A percentile compares a stretch with the other conserved stretches of the same genome.
Evolutionary conservation across 495 filamentous ascomycete genomes (phyloP).

Genomic region (Penicillium chermesinum): DNA sequence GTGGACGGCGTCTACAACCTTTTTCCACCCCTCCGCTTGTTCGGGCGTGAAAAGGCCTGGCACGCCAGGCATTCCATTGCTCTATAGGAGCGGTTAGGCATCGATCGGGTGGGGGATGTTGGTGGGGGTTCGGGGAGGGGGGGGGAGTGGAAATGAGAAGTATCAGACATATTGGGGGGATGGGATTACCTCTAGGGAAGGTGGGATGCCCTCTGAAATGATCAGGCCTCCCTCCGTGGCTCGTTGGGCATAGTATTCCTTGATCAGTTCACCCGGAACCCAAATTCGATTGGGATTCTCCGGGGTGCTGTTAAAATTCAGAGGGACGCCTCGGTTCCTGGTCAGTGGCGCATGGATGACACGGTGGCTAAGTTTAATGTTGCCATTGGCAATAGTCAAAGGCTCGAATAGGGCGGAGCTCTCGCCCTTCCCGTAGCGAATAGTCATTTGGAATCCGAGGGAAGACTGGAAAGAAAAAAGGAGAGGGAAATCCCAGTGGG

Average conservation of each 20-base stretch:
- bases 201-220: slow-evolving; percentile 51
- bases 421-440: slow-evolving; percentile 17
- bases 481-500: not conserved
- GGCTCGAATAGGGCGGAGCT: slow-evolving; percentile 48
- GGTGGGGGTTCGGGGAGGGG: too few species aligned
- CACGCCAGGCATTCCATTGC: slow-evolving; percentile 43
- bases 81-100: slow-evolving; percentile 13
- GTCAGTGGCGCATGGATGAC: slow-evolving; percentile 53
- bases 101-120: too few species aligned
- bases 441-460: slow-evolving; percentile 13
- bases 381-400: slow-evolving; percentile 43
- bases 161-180: too few species aligned
- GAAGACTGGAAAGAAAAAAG: not conserved
- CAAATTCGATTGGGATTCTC: slow-evolving; percentile 41
- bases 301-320: slow-evolving; percentile 35
- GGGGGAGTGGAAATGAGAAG: too few species aligned
- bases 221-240: slow-evolving; percentile 49
- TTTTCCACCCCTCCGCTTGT: slow-evolving; percentile 47
- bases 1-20: slow-evolving; percentile 27
- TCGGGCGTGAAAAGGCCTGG: slow-evolving; percentile 46
- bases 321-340: slow-evolving; percentile 43
- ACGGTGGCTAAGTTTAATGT: slow-evolving; percentile 48
- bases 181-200: slow-evolving; percentile 45
- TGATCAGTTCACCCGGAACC: slow-evolving; percentile 42
- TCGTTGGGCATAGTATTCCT: slow-evolving; percentile 52